Evolutionary conservation across 2,329 filamentous ascomycete genomes (phyloP).

Genomic region (Calonectria multiphialidica): DNA sequence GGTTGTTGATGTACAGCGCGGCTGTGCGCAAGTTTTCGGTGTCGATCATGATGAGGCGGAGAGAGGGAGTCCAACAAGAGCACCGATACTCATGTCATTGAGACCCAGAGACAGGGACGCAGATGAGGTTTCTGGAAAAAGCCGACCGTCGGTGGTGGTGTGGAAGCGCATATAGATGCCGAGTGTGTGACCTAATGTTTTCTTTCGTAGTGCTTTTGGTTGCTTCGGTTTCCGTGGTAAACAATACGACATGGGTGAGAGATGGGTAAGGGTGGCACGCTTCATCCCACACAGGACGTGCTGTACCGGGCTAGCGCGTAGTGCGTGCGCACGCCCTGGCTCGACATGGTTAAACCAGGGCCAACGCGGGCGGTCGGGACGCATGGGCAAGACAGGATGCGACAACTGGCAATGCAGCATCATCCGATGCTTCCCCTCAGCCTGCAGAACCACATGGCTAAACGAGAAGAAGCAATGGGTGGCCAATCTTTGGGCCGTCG

Average conservation of each 20-base stretch:
- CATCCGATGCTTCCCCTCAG: constrained; percentile 24
- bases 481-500: constrained; percentile 30
- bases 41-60: constrained; percentile 61
- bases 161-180: constrained; percentile 34
- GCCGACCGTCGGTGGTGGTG: constrained; percentile 7
- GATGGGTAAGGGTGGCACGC: constrained; percentile 40
- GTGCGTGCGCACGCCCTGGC: constrained; percentile 4
- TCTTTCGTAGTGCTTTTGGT: too few species aligned
- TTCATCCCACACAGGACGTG: neutral
- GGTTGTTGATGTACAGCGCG: constrained; percentile 80
- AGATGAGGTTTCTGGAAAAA: constrained; percentile 25
- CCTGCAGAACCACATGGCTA: constrained; percentile 32
- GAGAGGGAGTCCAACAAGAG: constrained; percentile 23
- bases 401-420: constrained; percentile 43
- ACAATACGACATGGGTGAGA: constrained; percentile 44
- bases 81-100: constrained; percentile 38
- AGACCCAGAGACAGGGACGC: constrained; percentile 14
- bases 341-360: constrained; percentile 1
- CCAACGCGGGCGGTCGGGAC: constrained; percentile 19
- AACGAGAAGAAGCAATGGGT: constrained; percentile 17
- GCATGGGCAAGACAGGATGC: constrained; percentile 35
- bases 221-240: constrained; percentile 54
- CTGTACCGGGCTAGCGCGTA: constrained; percentile 4
- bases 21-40: constrained; percentile 74
- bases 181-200: constrained; percentile 25